Conservation (phyloP, 2,329 filamentous ascomycete species). For the Diplodia intermedia region DNA sequence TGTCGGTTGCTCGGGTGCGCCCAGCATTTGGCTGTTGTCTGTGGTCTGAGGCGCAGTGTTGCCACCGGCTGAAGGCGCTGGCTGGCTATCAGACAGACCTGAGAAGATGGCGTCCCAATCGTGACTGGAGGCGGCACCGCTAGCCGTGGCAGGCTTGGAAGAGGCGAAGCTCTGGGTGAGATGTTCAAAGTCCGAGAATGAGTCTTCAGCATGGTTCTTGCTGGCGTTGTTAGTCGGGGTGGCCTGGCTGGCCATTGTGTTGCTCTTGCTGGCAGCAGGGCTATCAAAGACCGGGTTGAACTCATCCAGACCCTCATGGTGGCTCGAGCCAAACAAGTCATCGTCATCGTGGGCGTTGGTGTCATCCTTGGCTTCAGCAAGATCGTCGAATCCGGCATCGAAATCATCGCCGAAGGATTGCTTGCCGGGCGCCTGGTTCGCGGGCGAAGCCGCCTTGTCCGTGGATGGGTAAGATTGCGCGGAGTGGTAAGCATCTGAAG, state of each 20-base stretch:
- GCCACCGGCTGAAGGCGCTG: slow-evolving; percentile 34
- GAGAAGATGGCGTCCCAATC: slow-evolving; percentile 98
- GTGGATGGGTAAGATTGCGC: slow-evolving; percentile 48
- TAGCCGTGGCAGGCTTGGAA: slow-evolving; percentile 47
- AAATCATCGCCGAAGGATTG: slow-evolving; percentile 73
- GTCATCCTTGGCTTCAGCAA: slow-evolving; percentile 82
- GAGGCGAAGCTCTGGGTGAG: slow-evolving; percentile 51
- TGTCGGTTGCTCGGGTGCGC: not conserved
- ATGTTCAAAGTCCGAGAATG: slow-evolving; percentile 59
- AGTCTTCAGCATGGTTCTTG: slow-evolving; percentile 47
- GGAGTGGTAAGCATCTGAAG: slow-evolving; percentile 53
- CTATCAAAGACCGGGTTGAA: slow-evolving; percentile 86
- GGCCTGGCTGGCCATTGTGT: slow-evolving; percentile 54
- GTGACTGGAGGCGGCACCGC: slow-evolving; percentile 58
- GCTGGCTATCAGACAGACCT: slow-evolving; percentile 65
- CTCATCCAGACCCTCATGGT: slow-evolving; percentile 72
- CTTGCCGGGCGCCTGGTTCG: slow-evolving; percentile 34
- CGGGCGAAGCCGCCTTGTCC: slow-evolving; percentile 37
- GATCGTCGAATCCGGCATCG: slow-evolving; percentile 80
- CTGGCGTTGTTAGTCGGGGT: slow-evolving; percentile 44
- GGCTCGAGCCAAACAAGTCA: slow-evolving; percentile 71
- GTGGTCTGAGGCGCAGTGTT: slow-evolving; percentile 47
- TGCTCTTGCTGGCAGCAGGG: slow-evolving; percentile 57
- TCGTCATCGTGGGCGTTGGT: slow-evolving; percentile 71
- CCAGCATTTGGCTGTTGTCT: slow-evolving; percentile 42